Base-by-base conservation (phyloP, 768 basidiomycete genomes). In the Harrya chromipes region DNA sequence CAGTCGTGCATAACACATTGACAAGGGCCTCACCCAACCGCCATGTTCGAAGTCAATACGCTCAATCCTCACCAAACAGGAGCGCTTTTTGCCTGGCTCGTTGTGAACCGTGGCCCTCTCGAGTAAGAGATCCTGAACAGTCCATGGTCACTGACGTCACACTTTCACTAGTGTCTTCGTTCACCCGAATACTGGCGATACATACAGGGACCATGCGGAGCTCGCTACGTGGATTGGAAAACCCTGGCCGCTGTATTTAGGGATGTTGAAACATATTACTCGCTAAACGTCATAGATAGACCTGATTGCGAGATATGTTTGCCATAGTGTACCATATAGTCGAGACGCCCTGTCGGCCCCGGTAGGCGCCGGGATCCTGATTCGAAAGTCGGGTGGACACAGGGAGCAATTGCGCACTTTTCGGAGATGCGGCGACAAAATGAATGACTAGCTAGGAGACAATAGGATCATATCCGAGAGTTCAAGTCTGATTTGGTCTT, bases 21-120 rank as follows among this genome's bases (percentile, higher is more conserved):
- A 27, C 19, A 53, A 67, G 85, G 84, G 72, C 86, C 84, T 0
- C 86, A 87, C 55, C 81, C 85, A 0, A 79, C 78, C 9, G 76
- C 82, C 7, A 86, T 86, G 84, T 87, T 87, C 58, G 79, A 87
- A 61, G 76, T 86, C 50, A 80, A 87, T 60, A 80, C 79, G 1
- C 81, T 82, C 64, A 80, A 57, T 27, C 85, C 85, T 10, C 82
- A 81, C 56, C 80, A 87, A 59, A 85, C 82, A 0, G 85, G 86
- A 0, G 76, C 83, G 2, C 65, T 88, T 12, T 86, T 87, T 59
- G 73, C 80, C 4, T 88, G 80, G 79, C 74, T 87, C 16, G 78
- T 74, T 16, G 81, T 85, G 27, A 72, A 86, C 62, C 78, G 84
- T 7, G 85, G 86, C 11, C 81, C 84, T 8, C 82, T 79, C 73